A percentile compares a stretch with the other conserved stretches of the same genome.
Conservation (phyloP, 495 filamentous ascomycete species). For the Letharia lupina region DNA sequence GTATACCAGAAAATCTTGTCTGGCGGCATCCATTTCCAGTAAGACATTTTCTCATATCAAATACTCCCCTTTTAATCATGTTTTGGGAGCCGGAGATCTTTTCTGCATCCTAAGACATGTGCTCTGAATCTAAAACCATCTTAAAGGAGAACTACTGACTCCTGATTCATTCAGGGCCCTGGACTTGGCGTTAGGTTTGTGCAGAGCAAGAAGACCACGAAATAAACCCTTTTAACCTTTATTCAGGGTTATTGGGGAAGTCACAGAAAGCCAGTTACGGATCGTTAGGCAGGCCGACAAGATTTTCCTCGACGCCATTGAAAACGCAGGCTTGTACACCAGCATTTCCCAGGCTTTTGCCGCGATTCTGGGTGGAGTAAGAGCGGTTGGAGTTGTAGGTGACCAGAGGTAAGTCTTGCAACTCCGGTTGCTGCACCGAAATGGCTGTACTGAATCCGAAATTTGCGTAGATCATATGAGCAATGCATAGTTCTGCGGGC, state of each 20-base stretch:
- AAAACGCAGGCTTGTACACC: constrained; percentile 72
- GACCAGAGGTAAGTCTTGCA: constrained; percentile 39
- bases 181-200: constrained; percentile 72
- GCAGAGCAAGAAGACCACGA: too few species aligned
- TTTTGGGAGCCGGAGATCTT: too few species aligned
- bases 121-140: background rate
- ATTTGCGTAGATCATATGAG: background rate
- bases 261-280: constrained; percentile 67
- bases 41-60: too few species aligned
- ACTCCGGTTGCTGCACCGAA: background rate
- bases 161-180: constrained; percentile 42
- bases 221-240: too few species aligned
- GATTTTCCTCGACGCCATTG: constrained; percentile 79
- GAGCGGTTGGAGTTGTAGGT: constrained; percentile 72
- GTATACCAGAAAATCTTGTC: constrained; percentile 68
- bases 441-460: background rate
- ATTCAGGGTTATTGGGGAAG: constrained; percentile 61
- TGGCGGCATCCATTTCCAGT: constrained; percentile 75
- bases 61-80: too few species aligned
- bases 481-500: background rate
- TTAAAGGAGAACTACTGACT: background rate
- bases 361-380: constrained; percentile 56
- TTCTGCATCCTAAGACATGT: too few species aligned
- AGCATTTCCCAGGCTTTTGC: constrained; percentile 79
- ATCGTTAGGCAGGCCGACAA: constrained; percentile 79